These are phyloP conservation scores for Candida buenavistaensis DNA, from an alignment of 1,139 yeast genomes.

Conservation along the genomic window DNA sequence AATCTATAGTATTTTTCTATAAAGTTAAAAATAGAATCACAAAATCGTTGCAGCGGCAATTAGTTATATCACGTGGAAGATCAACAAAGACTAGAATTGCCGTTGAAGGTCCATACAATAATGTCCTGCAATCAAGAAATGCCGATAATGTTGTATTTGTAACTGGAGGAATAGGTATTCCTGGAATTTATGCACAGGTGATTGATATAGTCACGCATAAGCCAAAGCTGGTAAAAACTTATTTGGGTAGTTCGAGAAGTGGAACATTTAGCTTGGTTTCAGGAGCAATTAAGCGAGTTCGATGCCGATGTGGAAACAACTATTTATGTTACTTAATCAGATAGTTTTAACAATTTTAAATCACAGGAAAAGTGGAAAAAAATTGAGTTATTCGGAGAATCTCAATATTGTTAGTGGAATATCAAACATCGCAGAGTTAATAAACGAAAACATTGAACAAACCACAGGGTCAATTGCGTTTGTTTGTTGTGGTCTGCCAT, in stretches of 20 bases:
- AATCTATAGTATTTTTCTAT: constrained; percentile 26
- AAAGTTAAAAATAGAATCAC: constrained; percentile 44
- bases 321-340: constrained; percentile 35
- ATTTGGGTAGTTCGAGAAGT: constrained; percentile 39
- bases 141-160: constrained; percentile 34
- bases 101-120: constrained; percentile 44
- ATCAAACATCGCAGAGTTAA: constrained; percentile 30
- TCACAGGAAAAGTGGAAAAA: neutral
- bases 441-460: constrained; percentile 26
- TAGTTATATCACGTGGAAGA: constrained; percentile 26
- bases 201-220: constrained; percentile 21
- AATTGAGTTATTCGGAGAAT: neutral
- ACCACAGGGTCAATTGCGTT: constrained; percentile 40
- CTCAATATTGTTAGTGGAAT: too few relatives aligned
- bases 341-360: neutral
- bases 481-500: constrained; percentile 54
- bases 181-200: constrained; percentile 45
- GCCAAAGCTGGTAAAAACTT: constrained; percentile 23
- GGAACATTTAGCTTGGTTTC: constrained; percentile 34
- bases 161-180: constrained; percentile 48
- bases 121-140: constrained; percentile 27
- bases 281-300: constrained; percentile 29
- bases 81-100: constrained; percentile 33
- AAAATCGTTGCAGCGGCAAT: constrained; percentile 28
- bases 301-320: constrained; percentile 27